A percentile compares a stretch with the other conserved stretches of the same genome.
phyloP scores from a whole-genome alignment of 129 eudicot genomes.

The Tagetes erecta region DNA sequence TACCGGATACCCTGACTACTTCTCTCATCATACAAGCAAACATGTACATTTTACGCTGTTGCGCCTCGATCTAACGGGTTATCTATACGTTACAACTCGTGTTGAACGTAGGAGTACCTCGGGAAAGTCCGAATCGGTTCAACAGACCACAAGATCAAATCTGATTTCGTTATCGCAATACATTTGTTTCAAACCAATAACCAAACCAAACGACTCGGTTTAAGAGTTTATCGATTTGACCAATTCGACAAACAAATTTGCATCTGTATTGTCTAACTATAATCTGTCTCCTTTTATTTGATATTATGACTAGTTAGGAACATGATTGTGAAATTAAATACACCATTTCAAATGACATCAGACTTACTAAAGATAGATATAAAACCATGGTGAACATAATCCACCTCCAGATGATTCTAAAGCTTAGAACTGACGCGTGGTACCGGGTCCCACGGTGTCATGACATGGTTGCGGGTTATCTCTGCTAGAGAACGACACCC shows the following conservation, averaged over 20 bases:
- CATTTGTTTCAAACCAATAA: neutral
- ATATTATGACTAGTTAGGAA: neutral
- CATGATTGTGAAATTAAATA: neutral
- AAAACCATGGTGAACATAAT: neutral
- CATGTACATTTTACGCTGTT: no score
- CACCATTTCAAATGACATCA: neutral
- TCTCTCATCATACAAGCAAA: no score
- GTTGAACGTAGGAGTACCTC: neutral
- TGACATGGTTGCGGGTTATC: constrained; percentile 64
- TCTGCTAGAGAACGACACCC: constrained; percentile 83
- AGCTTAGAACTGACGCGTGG: constrained; percentile 47
- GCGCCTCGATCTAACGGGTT: neutral
- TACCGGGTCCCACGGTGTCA: constrained; percentile 62
- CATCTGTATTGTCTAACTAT: neutral
- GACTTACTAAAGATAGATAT: neutral
- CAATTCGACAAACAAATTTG: neutral
- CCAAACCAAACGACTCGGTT: neutral
- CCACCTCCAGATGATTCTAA: constrained; percentile 24
- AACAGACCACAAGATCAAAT: neutral
- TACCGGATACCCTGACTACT: no score
- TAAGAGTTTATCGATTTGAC: neutral
- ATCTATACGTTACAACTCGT: neutral
- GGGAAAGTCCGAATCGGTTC: neutral
- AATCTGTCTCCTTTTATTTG: neutral
- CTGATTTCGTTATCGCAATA: neutral